Evolutionary conservation across 805 yeast species (phyloP).

Genomic region (Teunomyces cretensis): DNA sequence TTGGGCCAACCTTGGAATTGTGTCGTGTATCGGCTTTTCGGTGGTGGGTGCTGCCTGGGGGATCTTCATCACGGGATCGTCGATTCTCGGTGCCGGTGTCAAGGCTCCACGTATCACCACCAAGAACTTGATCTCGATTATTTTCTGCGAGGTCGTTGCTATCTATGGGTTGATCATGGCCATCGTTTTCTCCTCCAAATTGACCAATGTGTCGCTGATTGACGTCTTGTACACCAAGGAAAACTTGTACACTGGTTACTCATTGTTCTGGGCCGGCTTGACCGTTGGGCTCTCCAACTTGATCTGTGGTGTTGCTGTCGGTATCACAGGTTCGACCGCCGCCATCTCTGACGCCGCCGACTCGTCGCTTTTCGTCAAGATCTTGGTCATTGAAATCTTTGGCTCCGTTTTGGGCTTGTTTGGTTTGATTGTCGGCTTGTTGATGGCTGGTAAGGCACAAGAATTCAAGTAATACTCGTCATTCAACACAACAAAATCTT

Average conservation of each 20-base stretch:
- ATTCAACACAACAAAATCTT: not conserved
- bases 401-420: conserved; percentile 95
- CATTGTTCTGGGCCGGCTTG: conserved; percentile 96
- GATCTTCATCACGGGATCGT: conserved; percentile 90
- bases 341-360: conserved; percentile 98
- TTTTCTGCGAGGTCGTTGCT: conserved; percentile 99
- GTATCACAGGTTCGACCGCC: conserved; percentile 97
- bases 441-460: conserved; percentile 94
- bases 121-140: conserved; percentile 91
- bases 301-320: conserved; percentile 96
- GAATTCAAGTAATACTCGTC: conserved; percentile 63
- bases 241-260: conserved; percentile 90
- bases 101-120: conserved; percentile 97
- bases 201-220: conserved; percentile 59
- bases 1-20: conserved; percentile 94
- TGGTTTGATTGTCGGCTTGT: conserved; percentile 93
- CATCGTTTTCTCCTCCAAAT: conserved; percentile 91
- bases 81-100: conserved; percentile 97
- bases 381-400: conserved; percentile 94
- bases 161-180: conserved; percentile 97
- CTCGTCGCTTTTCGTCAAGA: conserved; percentile 90
- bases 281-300: conserved; percentile 93
- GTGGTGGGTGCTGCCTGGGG: conserved; percentile 99
- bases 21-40: conserved; percentile 86
- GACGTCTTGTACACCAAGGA: conserved; percentile 70